These are phyloP conservation scores for Polyplosphaeria fusca DNA, from an alignment of 495 filamentous ascomycete species.

Conservation along the genomic window DNA sequence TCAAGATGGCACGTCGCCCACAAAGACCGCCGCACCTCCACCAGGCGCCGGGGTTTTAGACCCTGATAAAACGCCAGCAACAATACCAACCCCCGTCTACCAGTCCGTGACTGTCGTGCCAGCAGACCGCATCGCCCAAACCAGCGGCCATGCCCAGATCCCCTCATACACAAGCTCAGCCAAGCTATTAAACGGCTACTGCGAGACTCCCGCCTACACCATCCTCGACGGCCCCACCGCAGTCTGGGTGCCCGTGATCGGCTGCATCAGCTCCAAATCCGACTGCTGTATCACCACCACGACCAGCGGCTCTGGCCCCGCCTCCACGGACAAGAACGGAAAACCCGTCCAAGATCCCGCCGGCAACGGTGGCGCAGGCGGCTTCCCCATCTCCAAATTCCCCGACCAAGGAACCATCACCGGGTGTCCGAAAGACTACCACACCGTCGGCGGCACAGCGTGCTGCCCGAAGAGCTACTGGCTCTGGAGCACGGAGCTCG, in stretches of 20 bases:
- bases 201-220: slow-evolving; percentile 15
- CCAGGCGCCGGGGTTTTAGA: no score
- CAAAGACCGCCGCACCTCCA: no score
- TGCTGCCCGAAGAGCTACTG: slow-evolving; percentile 17
- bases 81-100: slow-evolving; percentile 4
- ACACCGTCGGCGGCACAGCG: slow-evolving; percentile 18
- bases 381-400: slow-evolving; percentile 6
- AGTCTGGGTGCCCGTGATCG: slow-evolving; percentile 15
- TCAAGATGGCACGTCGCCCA: no score
- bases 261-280: slow-evolving; percentile 14
- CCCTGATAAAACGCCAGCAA: slow-evolving; percentile 7
- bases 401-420: slow-evolving; percentile 9
- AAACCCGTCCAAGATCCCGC: background rate
- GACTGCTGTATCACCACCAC: slow-evolving; percentile 16
- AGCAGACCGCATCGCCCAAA: background rate
- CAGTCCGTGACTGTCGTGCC: slow-evolving; percentile 5
- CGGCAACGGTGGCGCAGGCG: background rate
- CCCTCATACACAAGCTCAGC: background rate
- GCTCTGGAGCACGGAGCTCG: slow-evolving; percentile 9
- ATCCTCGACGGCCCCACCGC: slow-evolving; percentile 21
- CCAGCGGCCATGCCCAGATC: slow-evolving; percentile 4
- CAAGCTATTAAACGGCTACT: slow-evolving; percentile 15
- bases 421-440: slow-evolving; percentile 18
- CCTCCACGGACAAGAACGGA: background rate
- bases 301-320: background rate